Conservation (phyloP, 768 basidiomycete species). For the Naganishia vishniacii region DNA sequence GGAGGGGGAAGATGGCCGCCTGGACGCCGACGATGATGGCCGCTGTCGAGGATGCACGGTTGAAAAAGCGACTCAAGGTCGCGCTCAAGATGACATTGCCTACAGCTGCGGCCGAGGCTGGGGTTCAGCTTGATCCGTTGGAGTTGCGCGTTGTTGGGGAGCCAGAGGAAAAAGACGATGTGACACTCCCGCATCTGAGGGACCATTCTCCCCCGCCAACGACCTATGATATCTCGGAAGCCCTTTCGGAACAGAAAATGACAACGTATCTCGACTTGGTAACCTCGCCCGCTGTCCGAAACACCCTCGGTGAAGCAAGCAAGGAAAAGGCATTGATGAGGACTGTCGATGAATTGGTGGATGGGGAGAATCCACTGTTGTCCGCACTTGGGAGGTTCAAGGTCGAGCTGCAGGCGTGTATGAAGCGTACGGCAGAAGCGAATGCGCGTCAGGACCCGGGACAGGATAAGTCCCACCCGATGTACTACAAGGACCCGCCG, state of each 20-base stretch:
- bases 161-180: not conserved
- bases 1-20: conserved; percentile 44
- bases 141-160: not conserved
- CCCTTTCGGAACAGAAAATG: conserved; percentile 28
- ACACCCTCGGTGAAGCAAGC: conserved; percentile 45
- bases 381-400: conserved; percentile 40
- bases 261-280: conserved; percentile 44
- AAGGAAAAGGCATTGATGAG: conserved; percentile 46
- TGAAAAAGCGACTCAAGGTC: conserved; percentile 35
- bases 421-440: not conserved
- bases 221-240: conserved; percentile 34
- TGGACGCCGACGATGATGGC: conserved; percentile 44
- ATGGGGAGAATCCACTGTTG: conserved; percentile 45
- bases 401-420: conserved; percentile 33
- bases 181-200: conserved; percentile 2
- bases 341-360: conserved; percentile 47
- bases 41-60: conserved; percentile 32
- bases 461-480: not conserved
- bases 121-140: conserved; percentile 22
- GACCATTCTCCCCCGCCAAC: not conserved
- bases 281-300: conserved; percentile 41
- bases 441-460: conserved; percentile 11
- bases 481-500: not conserved
- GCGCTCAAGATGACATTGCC: conserved; percentile 39
- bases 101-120: conserved; percentile 37